Evolutionary conservation across 257 asterid species (phyloP).

Genomic region (Nicotiana sylvestris): DNA sequence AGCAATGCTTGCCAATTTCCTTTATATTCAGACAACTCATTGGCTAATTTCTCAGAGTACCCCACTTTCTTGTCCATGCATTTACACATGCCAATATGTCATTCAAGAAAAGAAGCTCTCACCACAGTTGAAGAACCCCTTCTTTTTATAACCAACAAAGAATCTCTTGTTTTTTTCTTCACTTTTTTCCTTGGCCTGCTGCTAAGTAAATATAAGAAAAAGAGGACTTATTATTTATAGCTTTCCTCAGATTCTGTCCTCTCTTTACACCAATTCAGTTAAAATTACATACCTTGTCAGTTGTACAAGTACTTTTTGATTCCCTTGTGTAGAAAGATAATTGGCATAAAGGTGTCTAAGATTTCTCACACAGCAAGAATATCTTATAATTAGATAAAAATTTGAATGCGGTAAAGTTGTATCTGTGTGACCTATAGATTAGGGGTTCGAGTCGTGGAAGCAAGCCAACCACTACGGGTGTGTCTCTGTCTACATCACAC

Average conservation of each 20-base stretch:
- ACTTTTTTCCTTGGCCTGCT: background rate
- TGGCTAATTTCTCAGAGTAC: slow-evolving; percentile 21
- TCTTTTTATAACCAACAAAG: background rate
- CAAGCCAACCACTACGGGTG: no score
- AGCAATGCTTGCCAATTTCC: slow-evolving; percentile 33
- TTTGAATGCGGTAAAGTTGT: background rate
- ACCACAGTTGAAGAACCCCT: background rate
- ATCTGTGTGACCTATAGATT: no score
- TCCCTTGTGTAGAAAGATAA: background rate
- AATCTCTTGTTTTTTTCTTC: background rate
- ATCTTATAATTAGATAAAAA: background rate
- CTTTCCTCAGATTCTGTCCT: slow-evolving; percentile 10
- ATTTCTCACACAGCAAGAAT: background rate
- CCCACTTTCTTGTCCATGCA: slow-evolving; percentile 43
- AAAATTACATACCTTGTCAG: slow-evolving; percentile 8
- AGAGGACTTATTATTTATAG: background rate
- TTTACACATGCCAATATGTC: slow-evolving; percentile 18
- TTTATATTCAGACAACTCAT: slow-evolving; percentile 38
- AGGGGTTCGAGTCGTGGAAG: no score
- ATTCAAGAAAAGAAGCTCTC: background rate
- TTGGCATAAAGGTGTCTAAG: background rate
- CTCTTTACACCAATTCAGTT: slow-evolving; percentile 11
- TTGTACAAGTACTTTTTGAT: slow-evolving; percentile 13
- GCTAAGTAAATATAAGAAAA: slow-evolving; percentile 1
- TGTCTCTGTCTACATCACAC: no score